phyloP scores from a whole-genome alignment of 2,329 filamentous ascomycete genomes.

The Venturia asperata region DNA sequence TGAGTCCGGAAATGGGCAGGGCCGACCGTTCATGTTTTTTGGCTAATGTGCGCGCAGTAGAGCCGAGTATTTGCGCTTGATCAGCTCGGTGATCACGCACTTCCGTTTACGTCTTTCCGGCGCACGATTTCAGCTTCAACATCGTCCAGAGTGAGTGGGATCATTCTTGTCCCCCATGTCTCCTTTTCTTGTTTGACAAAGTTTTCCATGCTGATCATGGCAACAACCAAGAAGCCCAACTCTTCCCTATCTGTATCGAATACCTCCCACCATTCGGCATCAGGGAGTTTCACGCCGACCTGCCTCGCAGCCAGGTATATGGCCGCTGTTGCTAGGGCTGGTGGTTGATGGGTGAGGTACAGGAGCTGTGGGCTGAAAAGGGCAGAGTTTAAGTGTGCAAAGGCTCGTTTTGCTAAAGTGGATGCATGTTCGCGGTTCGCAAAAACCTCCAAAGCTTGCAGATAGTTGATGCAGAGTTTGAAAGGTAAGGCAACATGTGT shows the following conservation, averaged over 20 bases:
- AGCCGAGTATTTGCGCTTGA: neutral
- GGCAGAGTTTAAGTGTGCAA: constrained; percentile 79
- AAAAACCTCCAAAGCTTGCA: constrained; percentile 76
- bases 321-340: constrained; percentile 74
- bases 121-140: constrained; percentile 51
- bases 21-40: neutral
- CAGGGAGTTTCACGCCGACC: constrained; percentile 67
- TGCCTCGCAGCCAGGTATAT: constrained; percentile 87
- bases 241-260: constrained; percentile 95
- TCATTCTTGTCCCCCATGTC: constrained; percentile 43
- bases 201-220: constrained; percentile 68
- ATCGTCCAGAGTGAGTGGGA: constrained; percentile 52
- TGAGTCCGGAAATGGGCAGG: neutral
- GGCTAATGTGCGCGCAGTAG: neutral
- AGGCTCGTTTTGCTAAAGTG: constrained; percentile 54
- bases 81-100: neutral
- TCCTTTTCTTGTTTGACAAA: constrained; percentile 56
- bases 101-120: neutral
- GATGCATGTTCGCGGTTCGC: constrained; percentile 34
- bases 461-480: constrained; percentile 79
- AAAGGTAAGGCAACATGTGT: constrained; percentile 82
- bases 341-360: constrained; percentile 87
- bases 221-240: constrained; percentile 85
- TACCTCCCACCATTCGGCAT: constrained; percentile 92
- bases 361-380: constrained; percentile 81